Conservation (phyloP, 345 rosid genomes). For the Pugionium cornutum region DNA sequence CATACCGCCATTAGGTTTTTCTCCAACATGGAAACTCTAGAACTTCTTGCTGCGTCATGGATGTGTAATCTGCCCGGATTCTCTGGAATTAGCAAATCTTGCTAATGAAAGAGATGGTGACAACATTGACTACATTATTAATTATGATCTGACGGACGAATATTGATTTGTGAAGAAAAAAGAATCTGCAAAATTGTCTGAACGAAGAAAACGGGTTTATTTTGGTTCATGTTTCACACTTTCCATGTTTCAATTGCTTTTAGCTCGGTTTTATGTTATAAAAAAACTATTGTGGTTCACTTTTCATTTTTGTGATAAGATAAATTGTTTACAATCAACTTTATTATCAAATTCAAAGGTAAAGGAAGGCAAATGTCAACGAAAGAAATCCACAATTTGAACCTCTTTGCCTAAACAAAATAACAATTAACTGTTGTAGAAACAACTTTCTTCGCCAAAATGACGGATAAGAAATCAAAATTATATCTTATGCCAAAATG, state of each 20-base stretch:
- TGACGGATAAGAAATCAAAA: slow-evolving; percentile 18
- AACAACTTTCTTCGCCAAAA: slow-evolving; percentile 6
- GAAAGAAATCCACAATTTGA: slow-evolving; percentile 1
- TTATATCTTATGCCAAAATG: slow-evolving; percentile 17
- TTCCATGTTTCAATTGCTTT: background rate
- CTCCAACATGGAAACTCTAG: slow-evolving; percentile 39
- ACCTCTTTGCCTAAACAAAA: slow-evolving; percentile 15
- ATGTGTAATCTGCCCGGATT: slow-evolving; percentile 48
- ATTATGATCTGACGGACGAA: background rate
- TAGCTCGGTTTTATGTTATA: background rate
- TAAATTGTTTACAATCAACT: background rate
- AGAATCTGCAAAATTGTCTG: background rate
- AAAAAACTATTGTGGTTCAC: background rate
- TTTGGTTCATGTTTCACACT: background rate
- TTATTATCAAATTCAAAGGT: slow-evolving; percentile 8
- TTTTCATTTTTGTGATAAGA: slow-evolving; percentile 3
- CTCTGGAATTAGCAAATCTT: background rate
- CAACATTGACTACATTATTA: slow-evolving; percentile 17
- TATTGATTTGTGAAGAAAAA: background rate
- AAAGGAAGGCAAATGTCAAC: slow-evolving; percentile 7
- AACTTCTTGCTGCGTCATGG: slow-evolving; percentile 65
- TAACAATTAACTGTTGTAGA: slow-evolving; percentile 14
- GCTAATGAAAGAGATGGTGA: slow-evolving; percentile 11
- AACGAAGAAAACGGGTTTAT: background rate
- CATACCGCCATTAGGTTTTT: slow-evolving; percentile 43